Evolutionary conservation across 306 rosid species (phyloP).

Genomic region (Vachellia collinsii): DNA sequence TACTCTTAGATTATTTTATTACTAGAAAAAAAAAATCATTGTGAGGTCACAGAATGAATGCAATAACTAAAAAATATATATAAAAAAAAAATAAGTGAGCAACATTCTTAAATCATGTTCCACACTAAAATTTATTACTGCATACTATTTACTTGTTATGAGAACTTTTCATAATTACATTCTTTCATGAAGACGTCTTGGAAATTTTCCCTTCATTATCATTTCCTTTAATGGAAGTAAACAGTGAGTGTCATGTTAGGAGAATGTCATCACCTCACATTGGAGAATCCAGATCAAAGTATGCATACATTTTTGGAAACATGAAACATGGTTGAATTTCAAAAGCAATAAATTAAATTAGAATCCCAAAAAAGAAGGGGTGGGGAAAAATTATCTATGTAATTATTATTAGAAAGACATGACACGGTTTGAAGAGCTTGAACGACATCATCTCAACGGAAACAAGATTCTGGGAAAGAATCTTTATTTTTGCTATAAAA

Average conservation of each 20-base stretch:
- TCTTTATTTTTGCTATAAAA: slow-evolving; percentile 46
- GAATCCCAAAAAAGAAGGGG: background rate
- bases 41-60: too few species aligned
- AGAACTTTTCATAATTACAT: too few species aligned
- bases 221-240: background rate
- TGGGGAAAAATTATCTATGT: background rate
- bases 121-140: too few species aligned
- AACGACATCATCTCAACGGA: slow-evolving; percentile 24
- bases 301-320: background rate
- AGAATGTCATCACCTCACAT: background rate
- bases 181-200: too few species aligned
- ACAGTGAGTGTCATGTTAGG: background rate
- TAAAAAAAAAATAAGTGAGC: too few species aligned
- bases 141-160: too few species aligned
- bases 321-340: background rate
- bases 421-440: background rate
- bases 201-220: too few species aligned
- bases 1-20: too few species aligned
- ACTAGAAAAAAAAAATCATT: too few species aligned
- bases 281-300: background rate
- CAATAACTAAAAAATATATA: too few species aligned
- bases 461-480: slow-evolving; percentile 33
- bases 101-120: too few species aligned
- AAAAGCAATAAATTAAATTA: background rate
- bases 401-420: background rate